These are phyloP conservation scores for Xylariaceae sp. DNA, from an alignment of 2,329 filamentous ascomycete genomes.

Conservation along the genomic window DNA sequence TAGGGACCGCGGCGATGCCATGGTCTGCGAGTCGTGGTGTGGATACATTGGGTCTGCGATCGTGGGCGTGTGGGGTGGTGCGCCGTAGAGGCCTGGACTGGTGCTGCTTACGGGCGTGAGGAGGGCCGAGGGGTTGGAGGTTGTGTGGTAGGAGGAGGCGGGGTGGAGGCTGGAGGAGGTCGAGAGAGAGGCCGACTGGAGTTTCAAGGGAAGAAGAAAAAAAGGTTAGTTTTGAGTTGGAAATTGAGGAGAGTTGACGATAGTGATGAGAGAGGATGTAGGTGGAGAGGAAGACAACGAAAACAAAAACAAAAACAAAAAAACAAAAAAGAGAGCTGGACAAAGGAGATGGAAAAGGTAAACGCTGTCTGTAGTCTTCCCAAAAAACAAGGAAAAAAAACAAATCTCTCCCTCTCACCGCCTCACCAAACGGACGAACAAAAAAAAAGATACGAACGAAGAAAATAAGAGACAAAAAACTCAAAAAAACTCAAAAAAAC, in stretches of 20 bases:
- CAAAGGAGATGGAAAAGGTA: background rate
- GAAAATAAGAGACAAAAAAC: background rate
- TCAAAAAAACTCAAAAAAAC: too few species aligned
- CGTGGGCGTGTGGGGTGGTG: conserved; percentile 32
- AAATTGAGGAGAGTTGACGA: background rate
- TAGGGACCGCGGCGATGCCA: conserved; percentile 49
- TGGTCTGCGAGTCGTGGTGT: conserved; percentile 43
- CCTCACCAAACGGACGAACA: background rate
- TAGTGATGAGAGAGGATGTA: background rate
- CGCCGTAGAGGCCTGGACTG: conserved; percentile 30
- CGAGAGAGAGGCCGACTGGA: conserved; percentile 29
- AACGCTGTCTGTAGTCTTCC: background rate
- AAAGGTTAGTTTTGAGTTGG: conserved; percentile 1
- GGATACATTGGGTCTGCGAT: conserved; percentile 36
- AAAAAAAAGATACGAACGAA: background rate
- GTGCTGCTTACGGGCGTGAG: conserved; percentile 33
- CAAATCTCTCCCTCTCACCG: too few species aligned
- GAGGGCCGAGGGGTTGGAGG: conserved; percentile 20
- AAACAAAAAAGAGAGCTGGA: background rate
- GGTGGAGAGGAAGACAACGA: background rate
- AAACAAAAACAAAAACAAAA: background rate
- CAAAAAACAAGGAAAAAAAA: background rate
- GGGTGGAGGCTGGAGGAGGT: conserved; percentile 17
- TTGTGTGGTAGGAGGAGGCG: conserved; percentile 16
- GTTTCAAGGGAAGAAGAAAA: background rate